phyloP scores from a whole-genome alignment of 805 yeast genomes.

The Ogataea nonfermentans region DNA sequence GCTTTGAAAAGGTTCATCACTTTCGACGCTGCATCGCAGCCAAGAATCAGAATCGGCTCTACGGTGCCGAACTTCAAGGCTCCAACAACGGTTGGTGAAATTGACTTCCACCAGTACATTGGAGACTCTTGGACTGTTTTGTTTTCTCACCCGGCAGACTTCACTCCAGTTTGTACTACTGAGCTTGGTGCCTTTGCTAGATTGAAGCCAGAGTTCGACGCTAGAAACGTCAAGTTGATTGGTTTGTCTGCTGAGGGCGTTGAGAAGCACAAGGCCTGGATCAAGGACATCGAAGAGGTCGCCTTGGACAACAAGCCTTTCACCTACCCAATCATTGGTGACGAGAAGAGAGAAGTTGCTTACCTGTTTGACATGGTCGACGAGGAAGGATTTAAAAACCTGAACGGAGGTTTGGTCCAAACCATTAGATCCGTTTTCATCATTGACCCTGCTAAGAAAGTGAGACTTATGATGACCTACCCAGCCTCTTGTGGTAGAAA shows the following conservation, averaged over 20 bases:
- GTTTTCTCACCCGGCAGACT: slow-evolving; percentile 94
- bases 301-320: slow-evolving; percentile 66
- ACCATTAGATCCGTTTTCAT: slow-evolving; percentile 92
- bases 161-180: slow-evolving; percentile 96
- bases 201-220: slow-evolving; percentile 82
- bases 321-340: slow-evolving; percentile 89
- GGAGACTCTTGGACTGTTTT: slow-evolving; percentile 85
- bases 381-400: slow-evolving; percentile 75
- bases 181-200: slow-evolving; percentile 93
- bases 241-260: slow-evolving; percentile 87
- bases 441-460: slow-evolving; percentile 87
- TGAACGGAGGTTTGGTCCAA: slow-evolving; percentile 69
- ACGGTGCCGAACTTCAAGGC: slow-evolving; percentile 87
- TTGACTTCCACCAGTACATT: slow-evolving; percentile 83
- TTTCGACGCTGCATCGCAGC: slow-evolving; percentile 54
- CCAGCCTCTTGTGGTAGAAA: slow-evolving; percentile 96
- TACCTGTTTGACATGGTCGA: slow-evolving; percentile 85
- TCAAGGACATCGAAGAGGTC: slow-evolving; percentile 86
- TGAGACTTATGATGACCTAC: slow-evolving; percentile 81
- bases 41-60: slow-evolving; percentile 75
- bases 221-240: slow-evolving; percentile 82
- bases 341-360: slow-evolving; percentile 79
- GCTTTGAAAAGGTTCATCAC: slow-evolving; percentile 35
- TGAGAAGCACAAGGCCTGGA: slow-evolving; percentile 80
- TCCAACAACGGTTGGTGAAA: slow-evolving; percentile 75